A percentile compares a stretch with the other conserved stretches of the same genome.
Evolutionary conservation across 176 grass and related monocot genomes (phyloP).

Genomic region (barley (Hordeum vulgare)): DNA sequence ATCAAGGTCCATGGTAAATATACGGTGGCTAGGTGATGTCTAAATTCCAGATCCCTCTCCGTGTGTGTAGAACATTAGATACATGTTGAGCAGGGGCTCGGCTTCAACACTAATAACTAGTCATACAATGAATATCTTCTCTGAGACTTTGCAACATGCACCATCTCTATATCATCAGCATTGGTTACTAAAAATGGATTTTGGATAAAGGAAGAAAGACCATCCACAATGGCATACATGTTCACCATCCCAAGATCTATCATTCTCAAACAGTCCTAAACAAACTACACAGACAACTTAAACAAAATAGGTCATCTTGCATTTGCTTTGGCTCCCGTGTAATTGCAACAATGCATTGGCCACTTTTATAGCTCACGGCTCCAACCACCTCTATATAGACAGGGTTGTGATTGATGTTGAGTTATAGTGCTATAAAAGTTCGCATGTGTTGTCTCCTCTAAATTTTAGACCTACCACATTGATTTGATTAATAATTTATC

Average conservation of each 20-base stretch:
- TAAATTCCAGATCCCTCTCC: background rate
- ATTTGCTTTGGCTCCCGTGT: background rate
- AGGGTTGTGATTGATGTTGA: too few species aligned
- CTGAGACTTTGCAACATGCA: too few species aligned
- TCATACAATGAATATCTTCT: too few species aligned
- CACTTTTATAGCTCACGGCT: background rate
- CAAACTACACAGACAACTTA: too few species aligned
- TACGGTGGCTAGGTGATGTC: too few species aligned
- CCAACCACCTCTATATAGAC: too few species aligned
- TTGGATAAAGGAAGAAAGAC: background rate
- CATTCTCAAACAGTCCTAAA: background rate
- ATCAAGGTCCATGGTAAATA: background rate
- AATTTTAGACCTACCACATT: background rate
- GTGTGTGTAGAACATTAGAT: too few species aligned
- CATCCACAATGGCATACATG: background rate
- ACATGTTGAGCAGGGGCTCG: too few species aligned
- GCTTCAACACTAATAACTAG: too few species aligned
- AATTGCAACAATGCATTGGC: background rate
- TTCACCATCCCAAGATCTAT: background rate
- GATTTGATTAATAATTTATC: background rate
- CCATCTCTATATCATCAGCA: too few species aligned
- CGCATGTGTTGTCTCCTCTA: too few species aligned
- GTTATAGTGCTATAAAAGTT: too few species aligned
- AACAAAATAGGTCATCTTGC: background rate
- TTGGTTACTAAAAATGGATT: background rate